Conservation (phyloP, 345 rosid species). For the Streptanthus diversifolius region DNA sequence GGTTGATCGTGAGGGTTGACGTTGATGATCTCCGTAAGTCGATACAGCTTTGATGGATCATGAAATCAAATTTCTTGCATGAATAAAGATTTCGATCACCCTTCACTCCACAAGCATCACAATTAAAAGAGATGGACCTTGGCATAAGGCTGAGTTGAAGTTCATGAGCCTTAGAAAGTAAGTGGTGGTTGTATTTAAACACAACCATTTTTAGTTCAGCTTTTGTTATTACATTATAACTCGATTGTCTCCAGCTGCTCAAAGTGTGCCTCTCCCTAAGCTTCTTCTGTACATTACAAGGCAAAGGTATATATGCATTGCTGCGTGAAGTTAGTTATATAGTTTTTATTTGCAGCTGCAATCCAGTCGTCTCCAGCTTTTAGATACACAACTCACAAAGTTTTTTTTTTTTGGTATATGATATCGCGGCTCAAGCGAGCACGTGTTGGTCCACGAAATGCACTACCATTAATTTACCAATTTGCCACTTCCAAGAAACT, state of each 20-base stretch:
- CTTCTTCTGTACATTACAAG: no score
- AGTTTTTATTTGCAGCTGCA: no score
- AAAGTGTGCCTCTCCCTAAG: no score
- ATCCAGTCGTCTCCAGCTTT: no score
- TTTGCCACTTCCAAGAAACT: constrained; percentile 29
- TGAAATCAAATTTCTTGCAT: background rate
- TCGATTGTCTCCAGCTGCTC: no score
- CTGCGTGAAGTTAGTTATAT: no score
- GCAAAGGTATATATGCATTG: no score
- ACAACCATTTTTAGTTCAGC: no score
- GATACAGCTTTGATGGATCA: background rate
- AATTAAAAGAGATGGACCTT: background rate
- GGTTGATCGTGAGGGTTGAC: background rate
- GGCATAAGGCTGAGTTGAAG: background rate
- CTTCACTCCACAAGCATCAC: background rate
- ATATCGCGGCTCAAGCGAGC: background rate
- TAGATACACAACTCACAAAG: no score
- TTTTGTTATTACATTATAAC: no score
- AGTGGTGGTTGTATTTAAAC: no score
- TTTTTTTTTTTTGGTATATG: background rate
- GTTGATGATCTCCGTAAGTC: background rate
- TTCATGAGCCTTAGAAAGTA: no score
- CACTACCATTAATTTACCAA: background rate
- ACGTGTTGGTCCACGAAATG: background rate
- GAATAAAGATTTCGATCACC: background rate